These are phyloP conservation scores for Erysimum cheiranthoides DNA, from an alignment of 345 rosid species.

Conservation along the genomic window DNA sequence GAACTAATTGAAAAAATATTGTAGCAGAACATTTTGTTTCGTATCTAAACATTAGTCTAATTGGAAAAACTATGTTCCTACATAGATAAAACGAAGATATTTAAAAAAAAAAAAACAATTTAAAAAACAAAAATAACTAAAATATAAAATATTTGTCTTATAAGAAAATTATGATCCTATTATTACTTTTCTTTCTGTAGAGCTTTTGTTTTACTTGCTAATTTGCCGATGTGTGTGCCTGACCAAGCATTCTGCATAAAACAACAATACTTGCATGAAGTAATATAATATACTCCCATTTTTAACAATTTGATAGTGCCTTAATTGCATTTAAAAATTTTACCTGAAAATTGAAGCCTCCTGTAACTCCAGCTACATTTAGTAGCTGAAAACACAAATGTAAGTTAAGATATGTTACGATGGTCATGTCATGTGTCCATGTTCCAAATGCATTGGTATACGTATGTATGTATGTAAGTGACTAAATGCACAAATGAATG, in stretches of 20 bases:
- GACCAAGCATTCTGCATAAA: conserved; percentile 83
- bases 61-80: no score
- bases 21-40: no score
- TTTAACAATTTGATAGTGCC: neutral
- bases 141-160: neutral
- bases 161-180: conserved; percentile 17
- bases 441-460: conserved; percentile 1
- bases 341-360: conserved; percentile 96
- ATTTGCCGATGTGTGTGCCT: conserved; percentile 67
- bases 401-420: neutral
- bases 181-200: conserved; percentile 16
- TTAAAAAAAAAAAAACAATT: no score
- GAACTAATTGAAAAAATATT: no score
- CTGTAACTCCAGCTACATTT: conserved; percentile 88
- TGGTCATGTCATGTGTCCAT: neutral
- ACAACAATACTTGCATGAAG: neutral
- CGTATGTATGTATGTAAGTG: neutral
- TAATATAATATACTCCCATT: neutral
- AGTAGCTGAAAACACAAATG: conserved; percentile 59
- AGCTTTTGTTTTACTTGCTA: conserved; percentile 40
- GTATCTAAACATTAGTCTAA: no score
- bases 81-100: no score
- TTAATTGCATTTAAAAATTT: neutral
- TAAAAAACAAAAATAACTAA: neutral
- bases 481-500: neutral